phyloP scores from a whole-genome alignment of 2,329 filamentous ascomycete genomes.

The Fusarium subglutinans region DNA sequence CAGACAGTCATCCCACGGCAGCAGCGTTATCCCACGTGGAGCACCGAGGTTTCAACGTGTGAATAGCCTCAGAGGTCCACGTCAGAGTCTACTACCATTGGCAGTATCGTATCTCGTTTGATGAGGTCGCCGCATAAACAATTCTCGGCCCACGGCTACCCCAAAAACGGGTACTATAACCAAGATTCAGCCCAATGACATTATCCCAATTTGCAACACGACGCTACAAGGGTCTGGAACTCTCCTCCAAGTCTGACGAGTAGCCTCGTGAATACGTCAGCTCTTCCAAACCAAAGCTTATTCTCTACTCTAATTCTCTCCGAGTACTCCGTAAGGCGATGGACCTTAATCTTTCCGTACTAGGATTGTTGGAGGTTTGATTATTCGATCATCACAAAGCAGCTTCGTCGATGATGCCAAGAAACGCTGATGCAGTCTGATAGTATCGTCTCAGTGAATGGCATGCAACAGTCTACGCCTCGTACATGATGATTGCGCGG shows the following conservation, averaged over 20 bases:
- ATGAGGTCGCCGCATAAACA: constrained; percentile 5
- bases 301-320: neutral
- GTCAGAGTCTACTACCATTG: neutral
- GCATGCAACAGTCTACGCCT: constrained; percentile 25
- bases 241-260: neutral
- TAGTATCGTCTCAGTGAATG: neutral
- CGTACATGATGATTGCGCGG: constrained; percentile 28
- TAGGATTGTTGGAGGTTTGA: neutral
- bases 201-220: constrained; percentile 20
- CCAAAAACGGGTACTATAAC: neutral
- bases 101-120: constrained; percentile 19
- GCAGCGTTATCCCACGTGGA: constrained; percentile 11
- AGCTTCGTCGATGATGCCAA: constrained; percentile 16
- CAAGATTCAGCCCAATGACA: constrained; percentile 20
- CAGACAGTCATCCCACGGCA: constrained; percentile 1
- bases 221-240: constrained; percentile 3
- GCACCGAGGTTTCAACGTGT: constrained; percentile 2
- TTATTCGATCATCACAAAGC: constrained; percentile 30
- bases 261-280: constrained; percentile 18
- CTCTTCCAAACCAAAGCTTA: neutral
- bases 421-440: neutral
- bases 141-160: neutral
- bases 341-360: constrained; percentile 1
- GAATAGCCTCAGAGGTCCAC: constrained; percentile 6
- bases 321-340: neutral